Base-by-base conservation (phyloP, 2,329 filamentous ascomycete genomes). In the Pezicula carpinea region DNA sequence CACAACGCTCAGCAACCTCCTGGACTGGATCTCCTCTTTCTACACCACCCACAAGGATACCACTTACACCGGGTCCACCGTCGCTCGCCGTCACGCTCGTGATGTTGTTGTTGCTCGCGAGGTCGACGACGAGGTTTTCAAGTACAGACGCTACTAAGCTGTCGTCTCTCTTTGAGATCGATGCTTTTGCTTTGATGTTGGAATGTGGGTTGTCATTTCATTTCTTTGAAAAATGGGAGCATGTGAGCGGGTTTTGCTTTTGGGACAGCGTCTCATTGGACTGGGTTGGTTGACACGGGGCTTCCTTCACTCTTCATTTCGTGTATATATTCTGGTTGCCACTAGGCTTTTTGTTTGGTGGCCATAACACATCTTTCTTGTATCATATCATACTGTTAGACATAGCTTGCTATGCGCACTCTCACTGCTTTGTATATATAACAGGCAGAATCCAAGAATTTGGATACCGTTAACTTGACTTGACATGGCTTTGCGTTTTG, bases 1-100 rank as follows among this genome's bases (percentile, higher is more conserved):
- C 11, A 56, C 52, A 10, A 58, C 51, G 13, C 54, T 58, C 36
- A 17, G 29, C 32, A 46, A 43, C 31, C 46, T 56, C 48, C 50
- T 58, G 19, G 46, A 50, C 11, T 56, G 55, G 54, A 8, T 58
- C 22, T 52, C 52, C 7, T 47, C 46, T 13, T 58, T 58, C 51
- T 56, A 51, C 45, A 44, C 39, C 34, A 49, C 34, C 11, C 39
- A 50, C 44, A 42, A 46, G 13, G 52, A 48, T 5, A 53, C 47
- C 10, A 13, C 22, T 4, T 55, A 53, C 33, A 40, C 32, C 6
- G 44, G 35, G 2, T 22, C 26, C 15, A 55, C 53, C 23, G 32
- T 55, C 10, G 46, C 47, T 6, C 49, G 54, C 10, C 52, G 55
- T 14, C 54, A 58, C 44, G 54, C 55, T 33, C 44, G 52, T 11